Conservation (phyloP, 257 asterid species). For the Fraxinus quadrangulata region DNA sequence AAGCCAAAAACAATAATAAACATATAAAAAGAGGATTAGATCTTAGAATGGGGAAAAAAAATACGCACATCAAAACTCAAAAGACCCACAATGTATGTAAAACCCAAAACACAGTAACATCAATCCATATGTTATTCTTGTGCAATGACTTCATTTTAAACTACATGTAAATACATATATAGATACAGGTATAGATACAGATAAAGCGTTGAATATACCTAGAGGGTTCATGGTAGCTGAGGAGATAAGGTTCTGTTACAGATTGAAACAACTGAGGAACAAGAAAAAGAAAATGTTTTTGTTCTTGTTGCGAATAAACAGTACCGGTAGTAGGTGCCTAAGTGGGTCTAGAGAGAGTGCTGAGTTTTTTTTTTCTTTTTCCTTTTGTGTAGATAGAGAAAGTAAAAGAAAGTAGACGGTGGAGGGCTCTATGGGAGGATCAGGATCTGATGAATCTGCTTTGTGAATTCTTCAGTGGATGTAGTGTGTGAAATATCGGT, state of each 20-base stretch:
- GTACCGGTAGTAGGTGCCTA: background rate
- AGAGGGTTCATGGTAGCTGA: constrained; percentile 38
- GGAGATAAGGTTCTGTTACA: constrained; percentile 47
- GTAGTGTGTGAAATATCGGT: background rate
- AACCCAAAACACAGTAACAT: constrained; percentile 28
- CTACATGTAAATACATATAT: constrained; percentile 19
- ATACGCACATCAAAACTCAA: constrained; percentile 11
- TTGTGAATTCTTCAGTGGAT: constrained; percentile 20
- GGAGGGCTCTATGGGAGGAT: constrained; percentile 41
- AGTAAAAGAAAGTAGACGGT: constrained; percentile 19
- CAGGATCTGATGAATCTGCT: constrained; percentile 51
- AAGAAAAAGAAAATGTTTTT: constrained; percentile 36
- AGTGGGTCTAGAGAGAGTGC: constrained; percentile 24
- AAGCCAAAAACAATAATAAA: background rate
- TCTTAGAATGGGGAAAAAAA: constrained; percentile 23
- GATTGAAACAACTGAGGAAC: constrained; percentile 33
- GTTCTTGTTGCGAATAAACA: constrained; percentile 30
- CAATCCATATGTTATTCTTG: constrained; percentile 21
- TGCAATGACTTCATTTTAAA: constrained; percentile 19
- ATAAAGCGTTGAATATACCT: constrained; percentile 56
- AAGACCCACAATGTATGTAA: background rate
- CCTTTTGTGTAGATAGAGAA: constrained; percentile 7
- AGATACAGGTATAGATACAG: constrained; percentile 29
- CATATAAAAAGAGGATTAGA: constrained; percentile 6
- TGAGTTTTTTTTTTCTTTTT: background rate